Percentiles rank a stretch among this genome's conserved stretches.
These are phyloP conservation scores for Tarenaya hassleriana DNA, from an alignment of 345 rosid species.

Conservation along the genomic window DNA sequence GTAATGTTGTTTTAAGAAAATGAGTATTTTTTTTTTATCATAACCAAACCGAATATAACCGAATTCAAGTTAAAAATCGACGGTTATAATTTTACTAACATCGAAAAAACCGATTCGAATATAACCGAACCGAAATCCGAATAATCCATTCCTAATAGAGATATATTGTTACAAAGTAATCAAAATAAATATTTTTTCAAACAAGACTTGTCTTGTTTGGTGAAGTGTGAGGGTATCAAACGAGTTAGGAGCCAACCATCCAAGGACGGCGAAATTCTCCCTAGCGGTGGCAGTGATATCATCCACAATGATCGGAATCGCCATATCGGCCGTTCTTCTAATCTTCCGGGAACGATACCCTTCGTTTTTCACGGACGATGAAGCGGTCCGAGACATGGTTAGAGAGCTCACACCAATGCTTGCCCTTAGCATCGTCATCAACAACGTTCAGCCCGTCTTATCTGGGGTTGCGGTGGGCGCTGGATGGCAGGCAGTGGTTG, in stretches of 20 bases:
- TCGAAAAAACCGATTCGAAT: no score
- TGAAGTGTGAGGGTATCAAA: conserved; percentile 88
- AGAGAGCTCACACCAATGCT: conserved; percentile 63
- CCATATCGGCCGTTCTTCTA: conserved; percentile 38
- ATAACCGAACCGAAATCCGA: no score
- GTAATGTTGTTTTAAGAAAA: no score
- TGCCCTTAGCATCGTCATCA: conserved; percentile 54
- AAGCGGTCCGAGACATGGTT: conserved; percentile 48
- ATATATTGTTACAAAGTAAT: no score
- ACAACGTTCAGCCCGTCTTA: conserved; percentile 80
- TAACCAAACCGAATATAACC: no score
- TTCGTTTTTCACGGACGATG: conserved; percentile 46
- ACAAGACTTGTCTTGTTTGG: no score
- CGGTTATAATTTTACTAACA: no score
- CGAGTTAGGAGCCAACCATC: conserved; percentile 77
- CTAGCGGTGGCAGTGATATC: conserved; percentile 58
- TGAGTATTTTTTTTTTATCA: no score
- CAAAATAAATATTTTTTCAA: no score
- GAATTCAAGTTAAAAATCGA: no score
- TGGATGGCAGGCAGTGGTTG: conserved; percentile 77
- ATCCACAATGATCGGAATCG: conserved; percentile 43
- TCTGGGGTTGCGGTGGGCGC: conserved; percentile 79
- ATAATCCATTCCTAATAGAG: no score
- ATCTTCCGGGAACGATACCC: conserved; percentile 47
- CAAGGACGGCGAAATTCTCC: conserved; percentile 59